phyloP scores from a whole-genome alignment of 768 basidiomycete species.

The Pholiota molesta region DNA sequence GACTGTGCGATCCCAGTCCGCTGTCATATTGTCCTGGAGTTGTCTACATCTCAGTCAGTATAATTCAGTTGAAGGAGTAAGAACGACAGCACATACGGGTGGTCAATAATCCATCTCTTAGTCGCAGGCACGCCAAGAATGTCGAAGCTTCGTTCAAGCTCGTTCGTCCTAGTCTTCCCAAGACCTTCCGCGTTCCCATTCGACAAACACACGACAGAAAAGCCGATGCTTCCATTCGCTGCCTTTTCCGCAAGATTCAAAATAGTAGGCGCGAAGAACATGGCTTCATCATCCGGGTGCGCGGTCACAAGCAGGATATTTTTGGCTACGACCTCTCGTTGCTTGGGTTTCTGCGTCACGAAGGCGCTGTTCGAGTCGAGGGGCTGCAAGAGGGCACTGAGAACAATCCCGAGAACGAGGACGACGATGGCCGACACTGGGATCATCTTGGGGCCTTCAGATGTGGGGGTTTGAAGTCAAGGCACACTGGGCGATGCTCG shows the following conservation, averaged over 20 bases:
- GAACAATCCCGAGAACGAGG: constrained; percentile 32
- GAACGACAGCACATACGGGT: constrained; percentile 57
- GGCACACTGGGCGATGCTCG: neutral
- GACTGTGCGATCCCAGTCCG: constrained; percentile 60
- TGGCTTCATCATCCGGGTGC: constrained; percentile 93
- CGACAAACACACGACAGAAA: constrained; percentile 65
- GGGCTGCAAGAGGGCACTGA: constrained; percentile 35
- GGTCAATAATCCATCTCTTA: constrained; percentile 64
- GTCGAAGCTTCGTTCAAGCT: constrained; percentile 66
- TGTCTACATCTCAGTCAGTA: constrained; percentile 36
- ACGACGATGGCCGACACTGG: constrained; percentile 24
- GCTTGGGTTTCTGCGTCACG: constrained; percentile 21
- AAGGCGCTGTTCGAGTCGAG: constrained; percentile 29
- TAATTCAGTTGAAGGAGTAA: constrained; percentile 1
- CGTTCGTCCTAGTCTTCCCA: constrained; percentile 58
- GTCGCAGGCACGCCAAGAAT: constrained; percentile 62
- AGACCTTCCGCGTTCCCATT: constrained; percentile 80
- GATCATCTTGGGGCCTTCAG: constrained; percentile 18
- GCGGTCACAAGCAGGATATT: constrained; percentile 78
- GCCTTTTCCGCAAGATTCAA: constrained; percentile 46
- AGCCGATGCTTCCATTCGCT: constrained; percentile 15
- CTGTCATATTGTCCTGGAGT: constrained; percentile 76
- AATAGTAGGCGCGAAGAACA: constrained; percentile 92
- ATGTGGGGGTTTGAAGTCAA: neutral
- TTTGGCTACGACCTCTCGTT: constrained; percentile 22